Percentiles rank a stretch among this genome's conserved stretches.
Evolutionary conservation across 2,329 filamentous ascomycete genomes (phyloP).

Genomic region (Penicillium paneum): DNA sequence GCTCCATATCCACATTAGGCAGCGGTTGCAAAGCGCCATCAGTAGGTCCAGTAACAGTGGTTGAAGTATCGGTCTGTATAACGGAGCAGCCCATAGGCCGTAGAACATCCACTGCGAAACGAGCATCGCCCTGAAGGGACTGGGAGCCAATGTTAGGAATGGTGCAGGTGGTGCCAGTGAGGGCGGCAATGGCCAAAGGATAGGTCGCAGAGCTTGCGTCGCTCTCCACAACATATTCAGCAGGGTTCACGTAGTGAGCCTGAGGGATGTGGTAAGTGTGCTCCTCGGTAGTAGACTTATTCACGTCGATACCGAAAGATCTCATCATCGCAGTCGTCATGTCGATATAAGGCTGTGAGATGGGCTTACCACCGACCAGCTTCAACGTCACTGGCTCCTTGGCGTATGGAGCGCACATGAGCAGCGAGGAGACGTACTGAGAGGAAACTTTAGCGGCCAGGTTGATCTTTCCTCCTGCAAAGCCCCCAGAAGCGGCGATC

Average conservation of each 20-base stretch:
- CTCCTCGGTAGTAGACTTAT: constrained; percentile 70
- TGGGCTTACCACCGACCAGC: constrained; percentile 92
- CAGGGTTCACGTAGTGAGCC: constrained; percentile 76
- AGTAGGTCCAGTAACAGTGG: constrained; percentile 86
- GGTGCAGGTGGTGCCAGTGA: constrained; percentile 92
- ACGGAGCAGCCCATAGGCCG: constrained; percentile 91
- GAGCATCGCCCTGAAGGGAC: constrained; percentile 90
- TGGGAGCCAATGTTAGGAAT: constrained; percentile 92
- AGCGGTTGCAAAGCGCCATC: constrained; percentile 71
- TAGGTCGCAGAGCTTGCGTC: constrained; percentile 98
- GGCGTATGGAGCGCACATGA: constrained; percentile 96
- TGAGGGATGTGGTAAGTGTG: constrained; percentile 94
- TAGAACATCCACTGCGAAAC: constrained; percentile 87
- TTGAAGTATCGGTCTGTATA: constrained; percentile 77
- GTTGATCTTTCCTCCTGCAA: constrained; percentile 83
- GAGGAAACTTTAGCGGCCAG: constrained; percentile 94
- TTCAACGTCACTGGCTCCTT: constrained; percentile 88
- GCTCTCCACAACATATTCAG: constrained; percentile 87
- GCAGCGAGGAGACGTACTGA: constrained; percentile 95
- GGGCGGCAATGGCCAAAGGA: constrained; percentile 87
- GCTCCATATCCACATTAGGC: constrained; percentile 90
- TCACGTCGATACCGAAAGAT: constrained; percentile 79
- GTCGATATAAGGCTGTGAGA: constrained; percentile 95
- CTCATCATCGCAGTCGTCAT: constrained; percentile 99
- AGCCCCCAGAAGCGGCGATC: constrained; percentile 76